Conservation (phyloP, 805 yeast species). For the Candida argentea region DNA sequence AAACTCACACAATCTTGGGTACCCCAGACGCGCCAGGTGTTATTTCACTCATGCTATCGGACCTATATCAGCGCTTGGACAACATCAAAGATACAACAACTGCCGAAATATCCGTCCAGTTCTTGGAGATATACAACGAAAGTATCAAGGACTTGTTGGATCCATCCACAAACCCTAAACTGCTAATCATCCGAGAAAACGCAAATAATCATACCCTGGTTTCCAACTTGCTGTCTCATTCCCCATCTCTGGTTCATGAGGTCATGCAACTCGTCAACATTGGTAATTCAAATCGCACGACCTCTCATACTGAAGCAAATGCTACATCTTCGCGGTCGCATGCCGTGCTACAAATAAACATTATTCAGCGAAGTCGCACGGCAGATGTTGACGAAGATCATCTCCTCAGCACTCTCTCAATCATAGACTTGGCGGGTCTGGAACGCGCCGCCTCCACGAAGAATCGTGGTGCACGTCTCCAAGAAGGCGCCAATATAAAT, state of each 20-base stretch:
- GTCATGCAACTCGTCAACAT: conserved; percentile 66
- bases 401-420: conserved; percentile 69
- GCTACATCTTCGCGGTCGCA: conserved; percentile 88
- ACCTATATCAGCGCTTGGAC: conserved; percentile 56
- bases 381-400: conserved; percentile 59
- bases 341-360: conserved; percentile 79
- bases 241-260: conserved; percentile 53
- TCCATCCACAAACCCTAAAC: conserved; percentile 39
- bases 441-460: conserved; percentile 88
- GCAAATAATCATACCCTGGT: conserved; percentile 56
- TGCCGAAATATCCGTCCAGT: conserved; percentile 57
- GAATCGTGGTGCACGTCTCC: conserved; percentile 70
- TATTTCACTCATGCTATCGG: conserved; percentile 68
- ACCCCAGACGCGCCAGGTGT: conserved; percentile 66
- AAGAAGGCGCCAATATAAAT: conserved; percentile 92
- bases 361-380: conserved; percentile 48
- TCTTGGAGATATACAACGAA: conserved; percentile 87
- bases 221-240: conserved; percentile 55
- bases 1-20: conserved; percentile 85
- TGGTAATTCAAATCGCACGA: conserved; percentile 72
- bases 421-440: conserved; percentile 91
- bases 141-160: conserved; percentile 69
- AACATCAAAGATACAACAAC: conserved; percentile 41
- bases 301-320: conserved; percentile 86
- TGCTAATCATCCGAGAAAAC: conserved; percentile 63